phyloP scores from a whole-genome alignment of 208 protist genomes.

The Zelonia costaricensis region DNA sequence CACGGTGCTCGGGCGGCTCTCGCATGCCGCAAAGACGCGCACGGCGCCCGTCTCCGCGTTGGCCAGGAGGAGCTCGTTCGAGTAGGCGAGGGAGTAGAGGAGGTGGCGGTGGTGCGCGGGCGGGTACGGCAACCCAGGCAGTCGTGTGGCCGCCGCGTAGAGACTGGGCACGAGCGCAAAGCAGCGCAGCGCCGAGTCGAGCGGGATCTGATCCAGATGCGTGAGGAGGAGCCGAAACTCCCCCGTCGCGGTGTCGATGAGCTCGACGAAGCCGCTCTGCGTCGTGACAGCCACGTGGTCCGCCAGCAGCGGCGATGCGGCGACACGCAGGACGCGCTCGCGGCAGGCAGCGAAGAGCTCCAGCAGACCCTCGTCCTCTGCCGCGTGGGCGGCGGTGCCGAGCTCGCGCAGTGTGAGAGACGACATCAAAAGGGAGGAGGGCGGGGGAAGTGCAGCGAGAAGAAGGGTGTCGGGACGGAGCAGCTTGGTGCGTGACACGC shows the following conservation, averaged over 20 bases:
- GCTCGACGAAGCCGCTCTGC: conserved; percentile 75
- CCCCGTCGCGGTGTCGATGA: conserved; percentile 63
- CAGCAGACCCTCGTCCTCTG: conserved; percentile 47
- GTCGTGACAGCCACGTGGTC: conserved; percentile 71
- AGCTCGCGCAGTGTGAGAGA: conserved; percentile 59
- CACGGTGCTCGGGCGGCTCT: conserved; percentile 65
- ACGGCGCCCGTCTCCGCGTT: conserved; percentile 55
- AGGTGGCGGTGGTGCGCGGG: conserved; percentile 34
- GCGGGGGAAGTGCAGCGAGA: too few relatives aligned
- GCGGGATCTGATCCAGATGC: conserved; percentile 58
- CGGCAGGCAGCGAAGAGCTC: conserved; percentile 70
- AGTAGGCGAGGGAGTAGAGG: conserved; percentile 78
- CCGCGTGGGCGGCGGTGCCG: conserved; percentile 27
- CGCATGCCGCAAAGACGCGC: conserved; percentile 45
- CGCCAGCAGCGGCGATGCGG: conserved; percentile 42
- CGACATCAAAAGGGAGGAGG: too few relatives aligned
- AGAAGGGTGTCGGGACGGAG: too few relatives aligned
- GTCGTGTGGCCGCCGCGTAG: conserved; percentile 16
- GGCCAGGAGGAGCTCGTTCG: conserved; percentile 84
- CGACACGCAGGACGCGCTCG: conserved; percentile 59
- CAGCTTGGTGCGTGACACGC: too few relatives aligned
- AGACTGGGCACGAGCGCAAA: conserved; percentile 71
- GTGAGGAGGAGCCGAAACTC: conserved; percentile 82
- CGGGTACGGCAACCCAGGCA: not conserved
- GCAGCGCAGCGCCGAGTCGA: conserved; percentile 72